Evolutionary conservation across 192 early-diverging fungal genomes (phyloP).

Genomic region (Oehlia diaphana): DNA sequence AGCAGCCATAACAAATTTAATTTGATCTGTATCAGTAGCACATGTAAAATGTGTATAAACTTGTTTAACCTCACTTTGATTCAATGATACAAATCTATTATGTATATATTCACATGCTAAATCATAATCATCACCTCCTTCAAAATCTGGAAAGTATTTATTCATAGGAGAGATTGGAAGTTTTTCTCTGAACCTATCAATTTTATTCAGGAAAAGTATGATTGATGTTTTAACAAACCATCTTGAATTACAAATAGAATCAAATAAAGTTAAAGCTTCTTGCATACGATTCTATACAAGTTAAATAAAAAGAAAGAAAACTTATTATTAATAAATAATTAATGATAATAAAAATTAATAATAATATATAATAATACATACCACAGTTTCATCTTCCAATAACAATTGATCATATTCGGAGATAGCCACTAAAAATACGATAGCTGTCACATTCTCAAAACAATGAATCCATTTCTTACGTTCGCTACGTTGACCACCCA

Average conservation of each 20-base stretch:
- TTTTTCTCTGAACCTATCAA: constrained; percentile 94
- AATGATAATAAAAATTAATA: too few relatives aligned
- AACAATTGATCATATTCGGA: constrained; percentile 95
- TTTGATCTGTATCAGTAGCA: constrained; percentile 84
- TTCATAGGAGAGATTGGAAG: constrained; percentile 77
- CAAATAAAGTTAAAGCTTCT: constrained; percentile 94
- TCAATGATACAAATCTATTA: constrained; percentile 78
- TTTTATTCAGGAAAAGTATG: constrained; percentile 98
- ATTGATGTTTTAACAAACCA: constrained; percentile 98
- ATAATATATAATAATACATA: constrained; percentile 33
- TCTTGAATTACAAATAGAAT: constrained; percentile 95
- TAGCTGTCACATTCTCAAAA: constrained; percentile 95
- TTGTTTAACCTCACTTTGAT: constrained; percentile 78
- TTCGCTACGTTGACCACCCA: constrained; percentile 97
- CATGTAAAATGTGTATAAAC: constrained; percentile 89
- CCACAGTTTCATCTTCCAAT: constrained; percentile 93
- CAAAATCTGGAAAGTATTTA: constrained; percentile 91
- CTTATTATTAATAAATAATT: too few relatives aligned
- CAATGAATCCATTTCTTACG: constrained; percentile 99
- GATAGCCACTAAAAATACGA: constrained; percentile 96
- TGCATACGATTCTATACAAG: constrained; percentile 82
- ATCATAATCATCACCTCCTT: constrained; percentile 67
- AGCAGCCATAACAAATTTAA: constrained; percentile 88
- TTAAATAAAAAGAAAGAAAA: not conserved
- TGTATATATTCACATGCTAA: constrained; percentile 77